These are phyloP conservation scores for Zizania palustris DNA, from an alignment of 202 grass and related monocot species.

Conservation along the genomic window DNA sequence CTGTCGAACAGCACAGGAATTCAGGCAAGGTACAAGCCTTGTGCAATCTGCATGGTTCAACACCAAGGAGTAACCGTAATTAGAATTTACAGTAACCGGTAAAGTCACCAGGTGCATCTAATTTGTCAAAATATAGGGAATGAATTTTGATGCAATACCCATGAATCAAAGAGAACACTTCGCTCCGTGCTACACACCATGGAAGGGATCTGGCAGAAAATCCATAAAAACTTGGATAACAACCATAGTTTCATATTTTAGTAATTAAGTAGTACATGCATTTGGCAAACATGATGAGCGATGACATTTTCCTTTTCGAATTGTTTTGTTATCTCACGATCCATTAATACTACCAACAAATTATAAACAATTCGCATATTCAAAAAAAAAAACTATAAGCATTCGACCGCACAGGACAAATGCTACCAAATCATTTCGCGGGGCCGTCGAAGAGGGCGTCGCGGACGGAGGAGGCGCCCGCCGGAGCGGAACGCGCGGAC, in stretches of 20 bases:
- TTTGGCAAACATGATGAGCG: conserved; percentile 1
- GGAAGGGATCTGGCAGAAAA: neutral
- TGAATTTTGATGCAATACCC: neutral
- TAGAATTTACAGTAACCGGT: neutral
- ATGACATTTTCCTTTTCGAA: neutral
- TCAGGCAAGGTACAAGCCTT: conserved; percentile 20
- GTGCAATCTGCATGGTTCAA: neutral
- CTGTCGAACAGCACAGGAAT: conserved; percentile 19
- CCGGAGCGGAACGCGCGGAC: conserved; percentile 36
- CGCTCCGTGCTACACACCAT: neutral
- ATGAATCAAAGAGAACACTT: neutral
- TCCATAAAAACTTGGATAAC: neutral
- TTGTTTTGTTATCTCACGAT: neutral
- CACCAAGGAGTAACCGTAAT: conserved; percentile 15
- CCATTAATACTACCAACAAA: neutral
- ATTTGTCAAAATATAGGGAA: neutral
- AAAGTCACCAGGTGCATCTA: neutral
- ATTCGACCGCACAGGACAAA: conserved; percentile 29
- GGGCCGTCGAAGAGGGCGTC: neutral
- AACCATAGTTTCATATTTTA: neutral
- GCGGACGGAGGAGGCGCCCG: conserved; percentile 32
- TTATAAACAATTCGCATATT: neutral
- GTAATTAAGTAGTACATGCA: neutral
- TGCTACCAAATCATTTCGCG: neutral
- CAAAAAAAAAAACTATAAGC: conserved; percentile 1